A percentile compares a stretch with the other conserved stretches of the same genome.
These are phyloP conservation scores for Myochromella boudieri DNA, from an alignment of 768 basidiomycete species.

Conservation along the genomic window DNA sequence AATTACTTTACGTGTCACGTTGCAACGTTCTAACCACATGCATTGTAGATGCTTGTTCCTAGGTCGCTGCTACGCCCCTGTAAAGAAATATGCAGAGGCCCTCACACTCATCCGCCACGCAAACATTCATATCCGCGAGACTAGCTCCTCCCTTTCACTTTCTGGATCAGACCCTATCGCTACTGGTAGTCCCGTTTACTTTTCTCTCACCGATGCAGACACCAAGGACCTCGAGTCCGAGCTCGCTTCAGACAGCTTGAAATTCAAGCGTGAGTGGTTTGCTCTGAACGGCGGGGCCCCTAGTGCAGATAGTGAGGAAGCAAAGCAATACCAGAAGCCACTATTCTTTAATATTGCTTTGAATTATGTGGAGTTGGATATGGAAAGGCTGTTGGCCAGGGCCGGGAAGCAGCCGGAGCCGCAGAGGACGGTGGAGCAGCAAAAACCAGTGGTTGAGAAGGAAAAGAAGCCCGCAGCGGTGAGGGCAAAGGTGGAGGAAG, in stretches of 20 bases:
- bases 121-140: slow-evolving; percentile 73
- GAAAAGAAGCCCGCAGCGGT: slow-evolving; percentile 46
- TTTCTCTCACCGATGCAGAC: slow-evolving; percentile 44
- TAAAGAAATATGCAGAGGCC: slow-evolving; percentile 73
- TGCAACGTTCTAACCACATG: neutral
- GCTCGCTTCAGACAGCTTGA: slow-evolving; percentile 44
- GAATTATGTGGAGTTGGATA: slow-evolving; percentile 87
- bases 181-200: slow-evolving; percentile 46
- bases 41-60: slow-evolving; percentile 67
- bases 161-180: slow-evolving; percentile 47
- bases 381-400: slow-evolving; percentile 69
- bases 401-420: slow-evolving; percentile 56
- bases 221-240: slow-evolving; percentile 54
- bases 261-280: slow-evolving; percentile 77
- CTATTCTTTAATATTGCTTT: slow-evolving; percentile 93
- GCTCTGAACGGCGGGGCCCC: slow-evolving; percentile 68
- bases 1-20: slow-evolving; percentile 1
- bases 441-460: slow-evolving; percentile 24
- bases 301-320: slow-evolving; percentile 39
- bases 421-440: slow-evolving; percentile 21
- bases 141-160: slow-evolving; percentile 51
- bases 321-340: slow-evolving; percentile 70
- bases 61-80: slow-evolving; percentile 67
- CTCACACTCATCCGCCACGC: slow-evolving; percentile 72
- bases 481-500: slow-evolving; percentile 60